These are phyloP conservation scores for Amanita rubescens DNA, from an alignment of 768 basidiomycete species.

Conservation along the genomic window DNA sequence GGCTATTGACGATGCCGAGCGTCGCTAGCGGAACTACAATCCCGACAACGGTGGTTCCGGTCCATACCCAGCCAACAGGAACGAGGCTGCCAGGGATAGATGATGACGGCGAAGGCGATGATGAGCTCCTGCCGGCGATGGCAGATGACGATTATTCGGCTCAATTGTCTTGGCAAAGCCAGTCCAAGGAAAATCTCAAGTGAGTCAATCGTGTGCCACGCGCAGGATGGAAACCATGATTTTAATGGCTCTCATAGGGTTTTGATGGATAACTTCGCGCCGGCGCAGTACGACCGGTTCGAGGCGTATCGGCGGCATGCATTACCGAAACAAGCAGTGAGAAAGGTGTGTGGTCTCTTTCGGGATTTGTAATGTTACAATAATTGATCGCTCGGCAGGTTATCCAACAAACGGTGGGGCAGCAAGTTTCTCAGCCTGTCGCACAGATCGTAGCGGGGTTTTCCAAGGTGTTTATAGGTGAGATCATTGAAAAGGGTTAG, in stretches of 20 bases:
- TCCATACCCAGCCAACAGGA: constrained; percentile 4
- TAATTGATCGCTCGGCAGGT: constrained; percentile 37
- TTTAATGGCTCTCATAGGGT: constrained; percentile 40
- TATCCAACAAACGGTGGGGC: constrained; percentile 73
- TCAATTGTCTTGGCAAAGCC: constrained; percentile 76
- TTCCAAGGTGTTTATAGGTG: constrained; percentile 87
- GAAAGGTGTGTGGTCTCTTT: constrained; percentile 46
- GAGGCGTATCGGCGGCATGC: constrained; percentile 84
- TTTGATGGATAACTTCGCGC: constrained; percentile 81
- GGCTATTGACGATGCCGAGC: constrained; percentile 15
- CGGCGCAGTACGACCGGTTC: constrained; percentile 81
- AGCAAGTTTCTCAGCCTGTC: constrained; percentile 81
- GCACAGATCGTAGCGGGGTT: constrained; percentile 89
- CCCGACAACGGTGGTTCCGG: constrained; percentile 7
- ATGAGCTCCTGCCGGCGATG: constrained; percentile 77
- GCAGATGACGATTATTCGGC: constrained; percentile 86
- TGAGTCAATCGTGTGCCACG: constrained; percentile 20
- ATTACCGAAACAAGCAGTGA: constrained; percentile 73
- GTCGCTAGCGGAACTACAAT: constrained; percentile 11
- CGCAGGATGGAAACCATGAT: too few species aligned
- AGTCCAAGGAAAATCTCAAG: constrained; percentile 86
- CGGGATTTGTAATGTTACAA: background rate
- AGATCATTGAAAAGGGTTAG: constrained; percentile 83
- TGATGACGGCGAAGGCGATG: constrained; percentile 68
- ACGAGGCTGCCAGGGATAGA: constrained; percentile 21